Evolutionary conservation across 2,329 filamentous ascomycete species (phyloP), one percentile per base, ranked within the genome.

Genomic region (Alternaria burnsii): DNA sequence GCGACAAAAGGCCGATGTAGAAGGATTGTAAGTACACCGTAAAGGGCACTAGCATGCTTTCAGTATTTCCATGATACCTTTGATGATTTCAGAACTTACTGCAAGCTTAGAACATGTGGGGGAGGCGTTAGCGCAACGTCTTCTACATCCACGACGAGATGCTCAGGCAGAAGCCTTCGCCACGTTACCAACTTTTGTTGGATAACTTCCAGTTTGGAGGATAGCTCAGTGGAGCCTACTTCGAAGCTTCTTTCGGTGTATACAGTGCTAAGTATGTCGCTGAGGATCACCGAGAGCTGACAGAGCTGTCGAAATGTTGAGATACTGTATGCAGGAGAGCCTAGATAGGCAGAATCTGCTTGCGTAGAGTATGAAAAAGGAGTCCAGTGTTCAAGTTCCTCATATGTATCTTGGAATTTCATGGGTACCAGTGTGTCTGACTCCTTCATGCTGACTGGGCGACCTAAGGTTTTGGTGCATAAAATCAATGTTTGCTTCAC

Each of bases 391-490:
- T 87, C 84, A 0, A 85, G 74, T 62, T 87, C 85, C 30, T 87
- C 85, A 32, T 80, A 86, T 0, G 78, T 78, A 52, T 86, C 84
- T 1, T 81, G 72, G 24, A 85, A 84, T 6, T 78, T 75, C 18
- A 84, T 79, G 0, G 84, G 80, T 0, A 86, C 82, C 10, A 78
- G 72, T 0, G 78, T 79, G 24, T 86, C 82, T 0, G 76, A 77
- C n/a, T 83, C 79, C 9, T 82, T 81, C 6, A 86, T 70, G 3
- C 73, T 82, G 0, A 80, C 80, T 0, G 84, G 86, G 0, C 85
- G 81, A 0, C 85, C 85, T 64, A 0, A 87, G 68, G 14, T 80
- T 83, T 60, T 87, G 85, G 8, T 86, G 80, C 63, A 86, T 87
- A 61, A 36, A 32, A 10, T 32, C 30, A 32, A 12, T 32, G 30